Evolutionary conservation across 768 basidiomycete species (phyloP), one percentile per base, ranked within the genome.

Genomic region (Leccinum arenicola): DNA sequence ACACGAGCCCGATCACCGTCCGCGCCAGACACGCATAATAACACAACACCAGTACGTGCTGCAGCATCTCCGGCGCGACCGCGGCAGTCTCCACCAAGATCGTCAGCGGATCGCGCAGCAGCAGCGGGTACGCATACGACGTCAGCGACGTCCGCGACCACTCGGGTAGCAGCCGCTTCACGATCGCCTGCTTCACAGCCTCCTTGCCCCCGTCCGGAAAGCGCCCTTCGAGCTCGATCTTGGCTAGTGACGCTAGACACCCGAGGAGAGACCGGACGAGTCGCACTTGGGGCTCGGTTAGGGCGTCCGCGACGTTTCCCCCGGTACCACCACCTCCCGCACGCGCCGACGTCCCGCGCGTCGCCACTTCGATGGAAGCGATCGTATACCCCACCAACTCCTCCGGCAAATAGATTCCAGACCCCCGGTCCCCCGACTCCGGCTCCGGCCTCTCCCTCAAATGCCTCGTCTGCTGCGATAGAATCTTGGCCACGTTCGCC

Each of bases 1-100:
- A 89, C n/a, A 92, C 86, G 47, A 98, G 76, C 0, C 91, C 91
- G 50, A 98, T 84, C 65, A 92, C 89, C 3, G 87, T 86, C 4
- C 95, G 88, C 1, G 92, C 89, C 51, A 99, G 80, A 63, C 88
- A 88, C 5, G 93, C 92, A 68, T 97, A 98, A 74, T 95, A 98
- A 1, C 88, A 83, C 64, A 98, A 80, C 40, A 91, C 80, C n/a
- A 94, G 81, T 49, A 96, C 88, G 65, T 97, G 90, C 33, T 89
- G 85, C 27, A 99, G 82, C 69, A 94, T 89, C 61, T 95, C 91
- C 0, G 94, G 95, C 0, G 89, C 87, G 49, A 97, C 87, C 2
- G 91, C 89, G 0, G 95, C 95, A 0, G 89, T 86, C 75, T 99
- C 96, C 25, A 96, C 81, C 21, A 99, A 81, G 40, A 96, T 82